phyloP scores from a whole-genome alignment of 139 green algal species.

The Mychonastes homosphaera region DNA sequence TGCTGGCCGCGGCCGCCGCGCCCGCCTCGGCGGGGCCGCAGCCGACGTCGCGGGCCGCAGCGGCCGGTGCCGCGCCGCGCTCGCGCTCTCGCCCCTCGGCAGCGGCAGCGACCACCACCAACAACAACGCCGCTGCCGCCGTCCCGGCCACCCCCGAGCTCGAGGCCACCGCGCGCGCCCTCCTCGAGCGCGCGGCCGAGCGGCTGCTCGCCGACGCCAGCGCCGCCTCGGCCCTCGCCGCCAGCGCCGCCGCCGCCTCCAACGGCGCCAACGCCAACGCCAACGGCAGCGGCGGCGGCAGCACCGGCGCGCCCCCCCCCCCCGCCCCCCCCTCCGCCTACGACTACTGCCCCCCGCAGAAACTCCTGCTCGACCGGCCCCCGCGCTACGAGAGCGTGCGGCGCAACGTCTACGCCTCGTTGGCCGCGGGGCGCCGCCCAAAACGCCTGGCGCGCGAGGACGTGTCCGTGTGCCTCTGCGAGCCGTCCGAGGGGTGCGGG shows the following conservation, averaged over 20 bases:
- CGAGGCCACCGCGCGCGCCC: too few species aligned
- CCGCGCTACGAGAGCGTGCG: constrained; percentile 47
- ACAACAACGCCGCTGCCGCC: too few species aligned
- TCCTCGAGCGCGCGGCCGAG: too few species aligned
- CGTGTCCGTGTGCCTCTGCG: constrained; percentile 43
- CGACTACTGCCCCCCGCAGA: constrained; percentile 15
- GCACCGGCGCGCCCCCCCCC: constrained; percentile 7
- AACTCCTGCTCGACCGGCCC: constrained; percentile 17
- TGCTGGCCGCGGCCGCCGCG: too few species aligned
- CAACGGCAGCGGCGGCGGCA: constrained; percentile 10
- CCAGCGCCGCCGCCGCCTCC: not conserved
- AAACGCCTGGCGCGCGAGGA: constrained; percentile 57
- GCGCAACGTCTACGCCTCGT: constrained; percentile 51
- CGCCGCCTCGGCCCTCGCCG: not conserved
- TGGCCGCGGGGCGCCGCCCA: constrained; percentile 30
- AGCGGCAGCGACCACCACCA: too few species aligned
- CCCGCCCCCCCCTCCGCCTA: not conserved
- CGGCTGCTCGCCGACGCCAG: not conserved
- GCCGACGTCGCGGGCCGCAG: too few species aligned
- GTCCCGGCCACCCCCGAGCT: too few species aligned
- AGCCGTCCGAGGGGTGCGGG: constrained; percentile 31
- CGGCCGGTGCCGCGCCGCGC: too few species aligned
- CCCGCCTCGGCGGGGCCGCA: too few species aligned
- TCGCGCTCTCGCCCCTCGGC: too few species aligned
- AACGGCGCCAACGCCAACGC: not conserved